Evolutionary conservation across 345 rosid genomes (phyloP), one percentile per base, ranked within the genome.

Genomic region (Carallia brachiata): DNA sequence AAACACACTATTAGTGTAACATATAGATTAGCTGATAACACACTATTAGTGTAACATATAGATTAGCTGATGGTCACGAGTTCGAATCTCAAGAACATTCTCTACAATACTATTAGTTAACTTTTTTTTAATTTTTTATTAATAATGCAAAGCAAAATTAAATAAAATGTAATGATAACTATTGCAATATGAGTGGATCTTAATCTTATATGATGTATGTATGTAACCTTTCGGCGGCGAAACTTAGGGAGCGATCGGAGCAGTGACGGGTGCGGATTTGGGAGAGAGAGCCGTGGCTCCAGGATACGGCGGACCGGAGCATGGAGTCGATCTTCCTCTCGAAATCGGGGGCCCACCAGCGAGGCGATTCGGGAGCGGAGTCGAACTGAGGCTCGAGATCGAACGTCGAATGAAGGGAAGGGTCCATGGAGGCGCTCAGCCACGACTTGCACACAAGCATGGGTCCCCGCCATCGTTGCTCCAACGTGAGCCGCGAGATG

Each of bases 381-480:
- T 81, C 79, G 90, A 91, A 93, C 28, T 61, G 75, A 27, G 81
- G 28, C 63, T 87, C 86, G 61, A 93, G 88, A 80, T 93, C 91
- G 87, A 93, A 84, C 17, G 36, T 39, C 39, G 83, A 54, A 84
- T 87, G 77, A 63, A 94, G 88, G 62, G 80, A 79, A n/a, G 91
- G 87, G 77, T 91, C 96, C 74, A 79, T 76, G 88, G 78, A 82
- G 63, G 84, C 89, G 61, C 53, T 72, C 44, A 80, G 84, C 98
- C 96, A 94, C 15, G 90, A 77, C 63, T 85, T 90, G 84, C 92
- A 77, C 7, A 80, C 95, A 52, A 91, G 61, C 89, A 94, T 84
- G 57, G 97, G 84, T 18, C 98, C 97, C 0, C 57, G 87, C 97
- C 96, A 91, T 77, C 88, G 88, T 56, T 88, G 84, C 63, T 84